Percentiles rank a stretch among this genome's conserved stretches.
Conservation (phyloP, 306 rosid genomes). For the Senna siamea region DNA sequence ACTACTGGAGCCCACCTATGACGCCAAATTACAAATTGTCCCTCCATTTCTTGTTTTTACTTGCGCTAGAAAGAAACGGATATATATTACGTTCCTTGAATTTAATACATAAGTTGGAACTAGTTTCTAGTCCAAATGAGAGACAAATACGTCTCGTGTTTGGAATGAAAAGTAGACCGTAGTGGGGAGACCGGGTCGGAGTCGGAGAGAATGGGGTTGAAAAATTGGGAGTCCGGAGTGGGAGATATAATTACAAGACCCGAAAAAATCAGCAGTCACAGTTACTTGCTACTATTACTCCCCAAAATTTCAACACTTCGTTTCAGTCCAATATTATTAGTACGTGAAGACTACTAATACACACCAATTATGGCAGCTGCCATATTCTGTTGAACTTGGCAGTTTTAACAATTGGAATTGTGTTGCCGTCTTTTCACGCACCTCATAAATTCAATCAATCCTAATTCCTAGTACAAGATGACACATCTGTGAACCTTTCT, state of each 20-base stretch:
- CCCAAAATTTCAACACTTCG: neutral
- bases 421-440: neutral
- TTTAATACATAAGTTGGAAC: neutral
- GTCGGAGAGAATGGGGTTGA: too few species aligned
- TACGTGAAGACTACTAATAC: neutral
- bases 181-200: too few species aligned
- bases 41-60: neutral
- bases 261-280: neutral
- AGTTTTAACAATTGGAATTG: neutral
- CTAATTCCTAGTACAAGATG: too few species aligned
- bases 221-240: too few species aligned
- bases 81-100: neutral
- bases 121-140: neutral
- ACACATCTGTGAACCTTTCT: too few species aligned
- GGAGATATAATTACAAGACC: conserved; percentile 10
- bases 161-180: neutral
- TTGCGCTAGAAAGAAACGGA: neutral
- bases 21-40: neutral
- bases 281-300: neutral
- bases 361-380: neutral
- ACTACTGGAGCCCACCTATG: neutral
- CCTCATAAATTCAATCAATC: neutral
- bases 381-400: neutral
- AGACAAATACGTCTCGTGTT: neutral
- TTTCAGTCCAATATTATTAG: neutral